Percentiles rank a stretch among this genome's conserved stretches.
phyloP scores from a whole-genome alignment of 2,329 filamentous ascomycete genomes.

The Botrytis medusae region DNA sequence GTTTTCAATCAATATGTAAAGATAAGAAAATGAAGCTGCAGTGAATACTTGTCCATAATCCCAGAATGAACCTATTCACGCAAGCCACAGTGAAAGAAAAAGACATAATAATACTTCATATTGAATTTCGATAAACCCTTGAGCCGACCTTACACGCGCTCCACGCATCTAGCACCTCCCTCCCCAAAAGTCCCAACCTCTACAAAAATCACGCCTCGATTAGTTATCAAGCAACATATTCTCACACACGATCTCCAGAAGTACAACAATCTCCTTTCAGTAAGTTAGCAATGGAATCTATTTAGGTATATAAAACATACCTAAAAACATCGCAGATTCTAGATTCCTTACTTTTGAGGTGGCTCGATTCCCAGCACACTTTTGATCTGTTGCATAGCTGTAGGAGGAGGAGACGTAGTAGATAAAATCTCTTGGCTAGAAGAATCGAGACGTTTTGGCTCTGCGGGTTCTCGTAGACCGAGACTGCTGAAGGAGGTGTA shows the following conservation, averaged over 20 bases:
- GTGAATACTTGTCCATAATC: background rate
- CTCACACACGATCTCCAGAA: background rate
- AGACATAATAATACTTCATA: background rate
- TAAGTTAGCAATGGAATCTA: background rate
- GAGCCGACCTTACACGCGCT: background rate
- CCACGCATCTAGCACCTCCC: background rate
- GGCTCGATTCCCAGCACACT: background rate
- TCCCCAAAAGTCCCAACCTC: background rate
- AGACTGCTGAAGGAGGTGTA: constrained; percentile 10
- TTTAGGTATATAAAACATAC: background rate
- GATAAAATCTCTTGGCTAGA: background rate
- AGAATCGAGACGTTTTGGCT: background rate
- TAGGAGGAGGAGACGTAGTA: background rate
- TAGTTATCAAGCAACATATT: background rate
- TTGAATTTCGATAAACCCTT: background rate
- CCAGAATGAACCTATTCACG: background rate
- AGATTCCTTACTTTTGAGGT: constrained; percentile 6
- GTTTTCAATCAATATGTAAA: background rate
- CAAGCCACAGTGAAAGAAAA: background rate
- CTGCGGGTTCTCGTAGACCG: background rate
- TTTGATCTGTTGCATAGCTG: background rate
- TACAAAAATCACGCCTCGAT: background rate
- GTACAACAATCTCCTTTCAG: background rate
- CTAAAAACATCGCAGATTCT: background rate
- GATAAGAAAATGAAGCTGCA: background rate